Percentiles rank a stretch among this genome's conserved stretches.
Evolutionary conservation across 176 grass and related monocot species (phyloP).

Genomic region (Poa annua): DNA sequence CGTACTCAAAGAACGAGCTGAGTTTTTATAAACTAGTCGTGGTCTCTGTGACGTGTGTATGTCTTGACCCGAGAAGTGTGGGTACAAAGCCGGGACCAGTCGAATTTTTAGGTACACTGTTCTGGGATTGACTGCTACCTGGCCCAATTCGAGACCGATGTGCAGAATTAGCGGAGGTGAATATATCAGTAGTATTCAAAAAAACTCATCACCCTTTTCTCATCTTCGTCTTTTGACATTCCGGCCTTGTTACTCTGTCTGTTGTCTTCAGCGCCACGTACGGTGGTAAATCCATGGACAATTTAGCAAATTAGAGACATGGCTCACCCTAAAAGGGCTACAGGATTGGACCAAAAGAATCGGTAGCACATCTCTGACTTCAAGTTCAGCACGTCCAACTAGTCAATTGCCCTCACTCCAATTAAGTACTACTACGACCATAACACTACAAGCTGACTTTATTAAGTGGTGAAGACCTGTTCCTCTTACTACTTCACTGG

Average conservation of each 20-base stretch:
- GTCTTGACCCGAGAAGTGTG: slow-evolving; percentile 1
- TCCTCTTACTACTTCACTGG: background rate
- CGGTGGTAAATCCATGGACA: background rate
- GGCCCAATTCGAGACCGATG: background rate
- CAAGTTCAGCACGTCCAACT: background rate
- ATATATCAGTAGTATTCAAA: no score
- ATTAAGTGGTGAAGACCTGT: background rate
- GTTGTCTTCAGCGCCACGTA: background rate
- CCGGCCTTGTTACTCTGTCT: background rate
- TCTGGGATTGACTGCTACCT: background rate
- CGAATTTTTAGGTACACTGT: background rate
- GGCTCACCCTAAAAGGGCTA: background rate
- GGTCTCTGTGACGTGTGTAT: background rate
- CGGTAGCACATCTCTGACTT: background rate
- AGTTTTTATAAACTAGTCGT: background rate
- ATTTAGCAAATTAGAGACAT: background rate
- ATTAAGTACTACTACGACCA: background rate
- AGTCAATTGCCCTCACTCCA: background rate
- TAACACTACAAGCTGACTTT: slow-evolving; percentile 4
- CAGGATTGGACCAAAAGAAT: background rate
- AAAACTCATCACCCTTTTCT: background rate
- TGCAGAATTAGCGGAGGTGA: background rate
- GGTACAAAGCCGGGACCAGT: background rate
- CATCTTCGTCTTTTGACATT: no score
- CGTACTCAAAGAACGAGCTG: background rate